A percentile compares a stretch with the other conserved stretches of the same genome.
phyloP scores from a whole-genome alignment of 2,329 filamentous ascomycete genomes.

The Hypoxylon sp. region DNA sequence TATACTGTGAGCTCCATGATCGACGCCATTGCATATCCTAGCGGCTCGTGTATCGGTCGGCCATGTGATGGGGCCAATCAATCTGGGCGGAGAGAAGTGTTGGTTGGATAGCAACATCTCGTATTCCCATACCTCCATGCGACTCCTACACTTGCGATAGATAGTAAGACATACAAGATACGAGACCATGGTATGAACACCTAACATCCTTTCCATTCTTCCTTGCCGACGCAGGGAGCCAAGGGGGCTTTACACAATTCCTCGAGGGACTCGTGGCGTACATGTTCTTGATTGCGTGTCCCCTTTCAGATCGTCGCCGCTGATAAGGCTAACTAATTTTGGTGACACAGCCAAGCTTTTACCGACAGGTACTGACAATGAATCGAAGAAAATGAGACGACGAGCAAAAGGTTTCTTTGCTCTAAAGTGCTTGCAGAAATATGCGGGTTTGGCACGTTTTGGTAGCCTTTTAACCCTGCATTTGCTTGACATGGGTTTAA shows the following conservation, averaged over 20 bases:
- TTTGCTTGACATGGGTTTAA: conserved; percentile 38
- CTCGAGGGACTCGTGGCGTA: conserved; percentile 1
- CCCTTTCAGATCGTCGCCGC: conserved; percentile 1
- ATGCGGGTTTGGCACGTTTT: conserved; percentile 39
- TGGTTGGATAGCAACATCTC: conserved; percentile 26
- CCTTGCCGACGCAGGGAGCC: not conserved
- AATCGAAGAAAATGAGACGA: conserved; percentile 2
- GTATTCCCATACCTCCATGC: conserved; percentile 26
- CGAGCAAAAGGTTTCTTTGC: conserved; percentile 13
- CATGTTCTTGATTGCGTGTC: conserved; percentile 11
- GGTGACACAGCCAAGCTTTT: conserved; percentile 13
- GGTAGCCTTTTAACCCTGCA: conserved; percentile 20
- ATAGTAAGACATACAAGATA: conserved; percentile 5
- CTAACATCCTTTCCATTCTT: conserved; percentile 4
- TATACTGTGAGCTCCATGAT: conserved; percentile 32
- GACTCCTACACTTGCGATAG: not conserved
- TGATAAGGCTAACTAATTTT: conserved; percentile 9
- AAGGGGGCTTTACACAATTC: not conserved
- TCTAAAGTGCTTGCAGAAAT: conserved; percentile 41
- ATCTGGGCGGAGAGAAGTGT: conserved; percentile 15
- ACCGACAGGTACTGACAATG: not conserved
- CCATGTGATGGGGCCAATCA: conserved; percentile 34
- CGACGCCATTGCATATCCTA: conserved; percentile 32
- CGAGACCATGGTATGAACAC: conserved; percentile 14
- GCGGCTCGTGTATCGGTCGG: conserved; percentile 27